Percentiles rank a stretch among this genome's conserved stretches.
phyloP scores from a whole-genome alignment of 2,329 filamentous ascomycete genomes.

The Berkeleyomyces basicola region DNA sequence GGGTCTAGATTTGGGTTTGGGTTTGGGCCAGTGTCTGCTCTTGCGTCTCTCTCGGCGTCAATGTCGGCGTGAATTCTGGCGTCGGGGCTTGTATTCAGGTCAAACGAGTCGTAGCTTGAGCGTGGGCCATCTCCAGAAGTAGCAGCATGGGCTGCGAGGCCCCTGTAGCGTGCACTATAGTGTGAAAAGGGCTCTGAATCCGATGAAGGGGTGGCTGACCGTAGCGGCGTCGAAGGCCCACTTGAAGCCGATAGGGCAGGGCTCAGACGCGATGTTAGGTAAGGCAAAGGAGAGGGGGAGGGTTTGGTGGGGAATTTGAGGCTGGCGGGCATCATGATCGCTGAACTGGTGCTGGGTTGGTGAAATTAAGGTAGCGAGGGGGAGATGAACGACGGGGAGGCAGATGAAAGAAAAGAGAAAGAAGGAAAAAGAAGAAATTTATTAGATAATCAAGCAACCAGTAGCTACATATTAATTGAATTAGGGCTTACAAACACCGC shows the following conservation, averaged over 20 bases:
- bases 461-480: neutral
- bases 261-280: neutral
- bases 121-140: neutral
- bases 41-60: neutral
- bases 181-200: neutral
- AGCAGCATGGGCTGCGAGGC: too few species aligned
- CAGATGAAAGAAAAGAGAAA: neutral
- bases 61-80: neutral
- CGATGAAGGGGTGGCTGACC: neutral
- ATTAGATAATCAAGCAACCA: neutral
- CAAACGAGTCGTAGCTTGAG: neutral
- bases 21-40: neutral
- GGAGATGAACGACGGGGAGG: neutral
- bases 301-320: neutral
- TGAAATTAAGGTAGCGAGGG: neutral
- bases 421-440: neutral
- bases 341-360: neutral
- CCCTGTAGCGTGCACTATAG: neutral
- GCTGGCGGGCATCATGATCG: neutral
- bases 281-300: neutral
- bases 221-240: neutral
- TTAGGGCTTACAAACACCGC: neutral
- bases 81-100: neutral
- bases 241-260: neutral
- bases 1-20: neutral